Percentiles rank a stretch among this genome's conserved stretches.
Evolutionary conservation across 2,329 filamentous ascomycete genomes (phyloP).

Genomic region (Alternaria brassicicola): DNA sequence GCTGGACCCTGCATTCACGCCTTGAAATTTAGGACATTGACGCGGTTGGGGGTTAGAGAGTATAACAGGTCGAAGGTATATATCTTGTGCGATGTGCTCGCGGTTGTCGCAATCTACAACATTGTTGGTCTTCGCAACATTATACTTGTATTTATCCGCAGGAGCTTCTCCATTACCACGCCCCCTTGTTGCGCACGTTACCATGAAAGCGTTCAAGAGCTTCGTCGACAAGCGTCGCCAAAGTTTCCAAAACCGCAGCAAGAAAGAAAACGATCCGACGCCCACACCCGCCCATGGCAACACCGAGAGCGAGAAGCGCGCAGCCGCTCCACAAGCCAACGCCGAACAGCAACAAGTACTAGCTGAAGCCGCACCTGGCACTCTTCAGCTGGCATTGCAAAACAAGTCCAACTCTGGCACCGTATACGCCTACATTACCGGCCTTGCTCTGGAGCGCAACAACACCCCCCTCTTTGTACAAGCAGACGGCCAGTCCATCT

Average conservation of each 20-base stretch:
- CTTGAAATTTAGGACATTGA: conserved; percentile 14
- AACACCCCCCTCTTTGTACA: conserved; percentile 67
- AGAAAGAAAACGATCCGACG: conserved; percentile 3
- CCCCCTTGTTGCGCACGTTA: conserved; percentile 4
- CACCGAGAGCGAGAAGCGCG: conserved; percentile 14
- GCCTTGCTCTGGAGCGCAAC: conserved; percentile 65
- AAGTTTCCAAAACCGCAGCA: conserved; percentile 18
- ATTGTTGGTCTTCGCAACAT: background rate
- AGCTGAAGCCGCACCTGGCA: conserved; percentile 40
- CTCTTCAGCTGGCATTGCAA: conserved; percentile 65
- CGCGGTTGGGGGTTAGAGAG: conserved; percentile 9
- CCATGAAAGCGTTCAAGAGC: conserved; percentile 35
- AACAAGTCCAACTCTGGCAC: conserved; percentile 68
- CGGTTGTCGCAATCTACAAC: background rate
- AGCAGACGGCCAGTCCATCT: conserved; percentile 68
- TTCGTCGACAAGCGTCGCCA: conserved; percentile 35
- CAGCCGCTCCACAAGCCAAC: conserved; percentile 14
- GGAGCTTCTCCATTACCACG: background rate
- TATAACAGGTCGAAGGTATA: conserved; percentile 26
- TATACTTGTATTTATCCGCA: background rate
- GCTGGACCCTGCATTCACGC: conserved; percentile 31
- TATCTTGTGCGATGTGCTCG: conserved; percentile 13
- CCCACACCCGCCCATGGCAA: background rate
- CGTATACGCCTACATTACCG: conserved; percentile 74
- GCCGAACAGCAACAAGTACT: conserved; percentile 34